Evolutionary conservation across 306 rosid genomes (phyloP).

Genomic region (Prunus mira): DNA sequence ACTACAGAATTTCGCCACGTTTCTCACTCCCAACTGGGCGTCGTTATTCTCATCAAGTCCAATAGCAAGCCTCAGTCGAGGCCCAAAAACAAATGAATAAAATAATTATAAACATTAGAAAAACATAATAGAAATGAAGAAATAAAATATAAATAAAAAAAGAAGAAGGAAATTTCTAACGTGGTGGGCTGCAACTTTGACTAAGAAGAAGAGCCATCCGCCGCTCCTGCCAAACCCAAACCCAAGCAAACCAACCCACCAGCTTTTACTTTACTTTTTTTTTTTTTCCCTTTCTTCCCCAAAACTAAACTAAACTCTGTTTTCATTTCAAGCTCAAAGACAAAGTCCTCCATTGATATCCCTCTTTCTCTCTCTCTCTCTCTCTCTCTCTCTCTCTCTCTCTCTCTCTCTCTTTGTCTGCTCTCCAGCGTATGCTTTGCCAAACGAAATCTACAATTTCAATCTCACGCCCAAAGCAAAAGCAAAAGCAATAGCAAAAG

Average conservation of each 20-base stretch:
- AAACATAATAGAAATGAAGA: background rate
- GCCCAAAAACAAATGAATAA: no score
- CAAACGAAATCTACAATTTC: background rate
- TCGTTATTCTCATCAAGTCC: no score
- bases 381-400: background rate
- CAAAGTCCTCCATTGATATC: background rate
- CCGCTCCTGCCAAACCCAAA: background rate
- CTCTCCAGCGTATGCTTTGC: background rate
- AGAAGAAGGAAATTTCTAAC: background rate
- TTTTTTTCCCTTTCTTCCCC: background rate
- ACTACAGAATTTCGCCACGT: no score
- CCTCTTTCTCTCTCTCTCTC: background rate
- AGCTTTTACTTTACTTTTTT: background rate
- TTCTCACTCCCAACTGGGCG: no score
- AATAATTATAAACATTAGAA: background rate
- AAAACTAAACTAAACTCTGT: background rate
- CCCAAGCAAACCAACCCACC: background rate
- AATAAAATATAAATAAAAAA: background rate
- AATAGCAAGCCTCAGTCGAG: no score
- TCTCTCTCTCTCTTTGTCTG: background rate
- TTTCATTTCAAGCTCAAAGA: background rate
- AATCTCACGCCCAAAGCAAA: no score
- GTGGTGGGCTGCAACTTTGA: constrained; percentile 22
- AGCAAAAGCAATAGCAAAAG: background rate
- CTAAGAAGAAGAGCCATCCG: background rate